phyloP scores from a whole-genome alignment of 441 rosid genomes.

The Macaranga tanarius region DNA sequence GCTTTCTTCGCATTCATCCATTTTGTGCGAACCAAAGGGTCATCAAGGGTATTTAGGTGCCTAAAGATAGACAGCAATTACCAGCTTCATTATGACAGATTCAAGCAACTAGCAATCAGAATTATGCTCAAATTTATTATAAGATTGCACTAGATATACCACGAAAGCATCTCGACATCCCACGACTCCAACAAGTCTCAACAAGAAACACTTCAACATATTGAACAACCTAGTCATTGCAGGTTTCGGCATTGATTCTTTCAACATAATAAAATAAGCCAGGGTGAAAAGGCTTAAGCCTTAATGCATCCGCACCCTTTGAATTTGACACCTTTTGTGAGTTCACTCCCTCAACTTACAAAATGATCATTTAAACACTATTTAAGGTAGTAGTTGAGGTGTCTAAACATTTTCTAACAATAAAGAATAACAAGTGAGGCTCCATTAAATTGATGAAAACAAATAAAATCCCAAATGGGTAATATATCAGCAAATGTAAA shows the following conservation, averaged over 20 bases:
- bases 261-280: no score
- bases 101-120: background rate
- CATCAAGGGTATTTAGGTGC: slow-evolving; percentile 84
- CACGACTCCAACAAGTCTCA: background rate
- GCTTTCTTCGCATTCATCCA: slow-evolving; percentile 98
- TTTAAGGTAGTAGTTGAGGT: no score
- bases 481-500: background rate
- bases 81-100: slow-evolving; percentile 3
- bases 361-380: no score
- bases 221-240: no score
- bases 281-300: no score
- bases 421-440: background rate
- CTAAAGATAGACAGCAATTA: slow-evolving; percentile 30
- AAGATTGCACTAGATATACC: background rate
- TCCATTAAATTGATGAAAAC: background rate
- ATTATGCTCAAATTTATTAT: background rate
- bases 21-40: slow-evolving; percentile 75
- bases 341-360: no score
- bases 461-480: background rate
- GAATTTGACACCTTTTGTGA: no score
- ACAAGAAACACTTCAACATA: no score
- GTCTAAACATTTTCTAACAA: no score
- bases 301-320: no score
- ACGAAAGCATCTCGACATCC: background rate
- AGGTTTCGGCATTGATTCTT: no score